Percentiles rank a stretch among this genome's conserved stretches.
Evolutionary conservation across 1,284 basidiomycete species (phyloP).

Genomic region (Psilocybe mexicana): DNA sequence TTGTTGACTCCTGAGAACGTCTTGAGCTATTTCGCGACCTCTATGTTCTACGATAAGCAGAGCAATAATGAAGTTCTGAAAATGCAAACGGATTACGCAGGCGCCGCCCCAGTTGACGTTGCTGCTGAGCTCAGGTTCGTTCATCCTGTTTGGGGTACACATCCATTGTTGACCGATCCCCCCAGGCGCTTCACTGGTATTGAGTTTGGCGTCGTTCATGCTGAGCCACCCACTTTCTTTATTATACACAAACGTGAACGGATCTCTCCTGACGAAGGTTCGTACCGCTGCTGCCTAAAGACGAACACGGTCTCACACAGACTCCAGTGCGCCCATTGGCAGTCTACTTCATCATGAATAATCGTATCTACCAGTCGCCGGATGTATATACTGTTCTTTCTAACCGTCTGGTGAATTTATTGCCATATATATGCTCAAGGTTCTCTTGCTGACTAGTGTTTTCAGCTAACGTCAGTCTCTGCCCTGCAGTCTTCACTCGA

Average conservation of each 20-base stretch:
- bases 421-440: conserved; percentile 3
- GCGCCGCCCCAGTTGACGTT: conserved; percentile 68
- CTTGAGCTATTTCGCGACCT: conserved; percentile 82
- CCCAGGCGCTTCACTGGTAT: conserved; percentile 78
- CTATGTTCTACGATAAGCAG: conserved; percentile 89
- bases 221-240: conserved; percentile 76
- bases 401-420: conserved; percentile 66
- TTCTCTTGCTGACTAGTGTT: conserved; percentile 10
- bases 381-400: conserved; percentile 81
- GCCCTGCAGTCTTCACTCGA: conserved; percentile 75
- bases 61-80: conserved; percentile 86
- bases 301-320: conserved; percentile 5
- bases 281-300: conserved; percentile 17
- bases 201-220: conserved; percentile 80
- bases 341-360: conserved; percentile 84
- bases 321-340: conserved; percentile 67
- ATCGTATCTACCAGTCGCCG: conserved; percentile 84
- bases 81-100: conserved; percentile 87
- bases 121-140: conserved; percentile 77
- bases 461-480: conserved; percentile 68
- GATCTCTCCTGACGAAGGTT: conserved; percentile 78
- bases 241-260: conserved; percentile 86
- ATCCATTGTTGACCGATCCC: conserved; percentile 11
- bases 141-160: not conserved
- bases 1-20: conserved; percentile 75